phyloP scores from a whole-genome alignment of 331 rosid genomes.

The Erythrophleum ivorense region DNA sequence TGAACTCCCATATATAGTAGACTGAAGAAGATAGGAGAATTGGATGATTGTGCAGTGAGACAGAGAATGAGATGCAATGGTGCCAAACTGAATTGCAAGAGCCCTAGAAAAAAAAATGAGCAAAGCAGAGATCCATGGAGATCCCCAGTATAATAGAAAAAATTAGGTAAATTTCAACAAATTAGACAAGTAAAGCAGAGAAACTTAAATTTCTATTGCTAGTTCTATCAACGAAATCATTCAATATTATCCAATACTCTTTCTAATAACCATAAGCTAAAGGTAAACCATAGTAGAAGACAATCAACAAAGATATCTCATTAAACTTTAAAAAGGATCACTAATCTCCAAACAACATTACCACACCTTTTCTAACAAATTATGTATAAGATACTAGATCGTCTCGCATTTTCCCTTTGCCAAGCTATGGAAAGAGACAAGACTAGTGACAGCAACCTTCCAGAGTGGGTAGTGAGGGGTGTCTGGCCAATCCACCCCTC shows the following conservation, averaged over 20 bases:
- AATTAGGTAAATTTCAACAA: background rate
- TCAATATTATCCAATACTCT: background rate
- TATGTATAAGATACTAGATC: background rate
- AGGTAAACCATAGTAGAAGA: background rate
- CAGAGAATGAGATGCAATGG: slow-evolving; percentile 33
- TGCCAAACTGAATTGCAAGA: slow-evolving; percentile 36
- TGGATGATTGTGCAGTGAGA: slow-evolving; percentile 22
- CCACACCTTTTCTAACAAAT: background rate
- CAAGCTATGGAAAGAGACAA: slow-evolving; percentile 7
- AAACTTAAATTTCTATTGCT: background rate
- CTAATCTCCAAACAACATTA: background rate
- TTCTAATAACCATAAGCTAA: background rate
- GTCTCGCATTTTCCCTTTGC: background rate
- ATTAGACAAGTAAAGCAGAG: background rate
- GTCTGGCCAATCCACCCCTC: background rate
- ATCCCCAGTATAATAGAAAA: background rate
- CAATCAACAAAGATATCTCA: background rate
- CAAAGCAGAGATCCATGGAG: background rate
- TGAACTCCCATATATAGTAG: slow-evolving; percentile 14
- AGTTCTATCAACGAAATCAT: slow-evolving; percentile 5
- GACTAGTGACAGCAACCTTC: background rate
- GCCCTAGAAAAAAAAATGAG: slow-evolving; percentile 59
- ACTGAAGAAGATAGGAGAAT: background rate
- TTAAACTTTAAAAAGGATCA: background rate
- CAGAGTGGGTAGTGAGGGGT: background rate